Evolutionary conservation across 2,329 filamentous ascomycete species (phyloP).

Genomic region (Bimuria novae-zelandiae): DNA sequence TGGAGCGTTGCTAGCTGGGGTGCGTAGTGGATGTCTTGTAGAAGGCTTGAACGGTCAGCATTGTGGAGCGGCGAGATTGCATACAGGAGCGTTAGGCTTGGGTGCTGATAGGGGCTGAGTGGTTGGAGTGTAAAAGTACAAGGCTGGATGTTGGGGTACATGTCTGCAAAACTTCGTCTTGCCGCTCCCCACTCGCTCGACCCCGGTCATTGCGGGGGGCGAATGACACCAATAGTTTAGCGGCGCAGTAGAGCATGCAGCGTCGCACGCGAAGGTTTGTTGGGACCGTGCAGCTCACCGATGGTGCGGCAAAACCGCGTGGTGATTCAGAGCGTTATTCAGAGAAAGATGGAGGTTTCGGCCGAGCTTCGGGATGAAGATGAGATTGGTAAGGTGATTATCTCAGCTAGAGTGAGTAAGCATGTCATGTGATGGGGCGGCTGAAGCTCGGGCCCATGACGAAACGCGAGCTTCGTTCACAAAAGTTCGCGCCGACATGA

Average conservation of each 20-base stretch:
- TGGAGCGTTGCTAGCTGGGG: background rate
- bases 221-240: background rate
- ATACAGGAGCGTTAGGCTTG: background rate
- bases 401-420: conserved; percentile 15
- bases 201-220: background rate
- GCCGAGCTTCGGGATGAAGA: background rate
- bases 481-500: conserved; percentile 24
- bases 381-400: background rate
- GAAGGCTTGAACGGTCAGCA: background rate
- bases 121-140: background rate
- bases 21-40: background rate
- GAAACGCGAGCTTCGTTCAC: conserved; percentile 29
- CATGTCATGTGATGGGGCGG: conserved; percentile 37
- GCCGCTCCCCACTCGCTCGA: background rate
- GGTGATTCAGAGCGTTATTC: conserved; percentile 1
- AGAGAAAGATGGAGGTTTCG: background rate
- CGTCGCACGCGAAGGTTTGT: background rate
- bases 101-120: conserved; percentile 2
- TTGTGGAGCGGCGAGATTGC: background rate
- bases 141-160: background rate
- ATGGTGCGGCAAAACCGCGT: background rate
- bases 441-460: conserved; percentile 22
- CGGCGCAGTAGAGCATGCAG: conserved; percentile 2
- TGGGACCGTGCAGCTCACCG: background rate
- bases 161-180: background rate